phyloP scores from a whole-genome alignment of 352 stramenopile genomes.

The Thalassiosira exigua region DNA sequence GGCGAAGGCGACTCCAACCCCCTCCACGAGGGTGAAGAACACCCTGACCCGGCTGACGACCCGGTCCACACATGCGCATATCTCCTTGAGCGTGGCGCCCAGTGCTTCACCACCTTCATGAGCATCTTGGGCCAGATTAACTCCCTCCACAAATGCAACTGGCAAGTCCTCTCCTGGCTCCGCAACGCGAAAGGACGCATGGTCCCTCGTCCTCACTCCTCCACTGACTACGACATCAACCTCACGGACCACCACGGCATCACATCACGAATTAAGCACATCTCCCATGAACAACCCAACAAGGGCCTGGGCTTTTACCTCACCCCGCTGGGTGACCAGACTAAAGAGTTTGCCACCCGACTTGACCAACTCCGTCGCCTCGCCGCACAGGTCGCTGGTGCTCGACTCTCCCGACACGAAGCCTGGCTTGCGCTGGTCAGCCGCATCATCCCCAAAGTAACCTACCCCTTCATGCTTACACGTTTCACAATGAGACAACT shows the following conservation, averaged over 20 bases:
- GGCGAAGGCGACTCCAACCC: background rate
- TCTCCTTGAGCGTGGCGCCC: background rate
- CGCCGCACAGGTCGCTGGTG: background rate
- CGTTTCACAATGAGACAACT: background rate
- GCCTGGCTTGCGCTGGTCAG: background rate
- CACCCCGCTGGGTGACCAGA: background rate
- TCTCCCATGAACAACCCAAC: background rate
- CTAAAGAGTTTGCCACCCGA: background rate
- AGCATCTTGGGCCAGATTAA: background rate
- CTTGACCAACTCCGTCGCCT: background rate
- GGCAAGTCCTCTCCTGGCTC: background rate
- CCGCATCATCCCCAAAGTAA: background rate
- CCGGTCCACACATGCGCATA: background rate
- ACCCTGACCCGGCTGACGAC: background rate
- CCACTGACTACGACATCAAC: background rate
- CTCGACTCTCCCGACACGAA: background rate
- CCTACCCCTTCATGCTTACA: background rate
- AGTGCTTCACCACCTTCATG: background rate
- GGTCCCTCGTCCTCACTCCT: background rate
- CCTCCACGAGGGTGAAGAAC: background rate
- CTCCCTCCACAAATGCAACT: slow-evolving; percentile 6
- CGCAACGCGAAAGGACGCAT: background rate
- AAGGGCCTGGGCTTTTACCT: slow-evolving; percentile 8
- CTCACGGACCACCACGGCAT: background rate
- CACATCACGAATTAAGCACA: slow-evolving; percentile 3